Evolutionary conservation across 768 basidiomycete genomes (phyloP).

Genomic region (Coprinopsis sp.): DNA sequence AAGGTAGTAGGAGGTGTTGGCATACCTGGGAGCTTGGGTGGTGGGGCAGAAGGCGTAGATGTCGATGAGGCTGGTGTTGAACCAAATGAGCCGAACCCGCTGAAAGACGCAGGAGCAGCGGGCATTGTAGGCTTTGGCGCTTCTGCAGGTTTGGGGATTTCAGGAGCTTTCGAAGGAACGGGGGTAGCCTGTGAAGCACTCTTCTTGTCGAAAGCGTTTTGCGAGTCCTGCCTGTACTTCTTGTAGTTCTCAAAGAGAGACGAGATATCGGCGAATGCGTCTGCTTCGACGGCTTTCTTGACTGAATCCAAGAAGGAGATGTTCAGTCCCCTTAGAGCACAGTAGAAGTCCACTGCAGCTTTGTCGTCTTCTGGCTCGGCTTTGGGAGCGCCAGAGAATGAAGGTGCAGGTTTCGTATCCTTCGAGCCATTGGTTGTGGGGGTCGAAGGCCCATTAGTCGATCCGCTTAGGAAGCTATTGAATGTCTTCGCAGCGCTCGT

Average conservation of each 20-base stretch:
- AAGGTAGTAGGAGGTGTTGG: slow-evolving; percentile 35
- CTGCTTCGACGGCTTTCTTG: slow-evolving; percentile 53
- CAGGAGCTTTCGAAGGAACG: slow-evolving; percentile 8
- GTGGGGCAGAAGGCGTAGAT: background rate
- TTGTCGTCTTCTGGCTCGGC: slow-evolving; percentile 16
- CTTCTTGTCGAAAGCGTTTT: slow-evolving; percentile 60
- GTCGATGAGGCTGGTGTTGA: background rate
- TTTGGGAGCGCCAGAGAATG: slow-evolving; percentile 11
- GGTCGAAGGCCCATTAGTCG: too few relatives aligned
- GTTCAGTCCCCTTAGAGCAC: slow-evolving; percentile 71
- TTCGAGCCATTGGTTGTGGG: slow-evolving; percentile 8
- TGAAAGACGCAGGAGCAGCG: slow-evolving; percentile 11
- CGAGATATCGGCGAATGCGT: slow-evolving; percentile 68
- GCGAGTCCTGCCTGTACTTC: slow-evolving; percentile 46
- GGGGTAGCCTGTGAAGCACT: too few relatives aligned
- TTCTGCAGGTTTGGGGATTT: slow-evolving; percentile 1
- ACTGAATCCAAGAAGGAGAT: slow-evolving; percentile 57
- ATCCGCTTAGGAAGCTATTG: slow-evolving; percentile 39
- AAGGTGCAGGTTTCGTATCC: slow-evolving; percentile 8
- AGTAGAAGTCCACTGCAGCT: slow-evolving; percentile 52
- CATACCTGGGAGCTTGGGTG: slow-evolving; percentile 14
- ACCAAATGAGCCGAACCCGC: slow-evolving; percentile 23
- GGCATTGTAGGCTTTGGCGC: too few relatives aligned
- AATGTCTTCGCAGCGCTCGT: slow-evolving; percentile 49
- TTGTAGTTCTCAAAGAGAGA: slow-evolving; percentile 56